Base-by-base conservation (phyloP, 2,329 filamentous ascomycete genomes). In the Fonsecaea multimorphosa region DNA sequence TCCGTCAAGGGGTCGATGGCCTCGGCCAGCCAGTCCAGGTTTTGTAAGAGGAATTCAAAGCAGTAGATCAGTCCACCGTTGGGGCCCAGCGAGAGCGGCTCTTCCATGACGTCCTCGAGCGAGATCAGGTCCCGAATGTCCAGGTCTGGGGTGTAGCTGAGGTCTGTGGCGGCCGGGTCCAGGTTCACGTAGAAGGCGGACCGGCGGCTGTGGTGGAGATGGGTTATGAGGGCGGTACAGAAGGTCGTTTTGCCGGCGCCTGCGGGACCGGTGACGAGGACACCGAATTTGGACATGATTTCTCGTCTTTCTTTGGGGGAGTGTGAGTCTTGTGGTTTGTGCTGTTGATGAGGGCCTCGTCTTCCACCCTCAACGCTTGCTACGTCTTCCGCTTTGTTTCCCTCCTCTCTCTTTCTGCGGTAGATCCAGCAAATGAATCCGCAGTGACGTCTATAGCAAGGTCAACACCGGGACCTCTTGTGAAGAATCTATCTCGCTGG, bases 121-220 rank as follows among this genome's bases (percentile, higher is more conserved):
- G 90, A 92, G 78, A 97, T 96, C 69, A 97, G 86, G 73, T 97
- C 93, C 78, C 93, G 94, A 83, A 97, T 97, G 79, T 97, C 93
- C 74, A 97, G 87, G 77, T 97, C 93, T 24, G 93, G 95, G 72
- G 91, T 85, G 80, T 97, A 96, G 74, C 90, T 89, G 79, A 99
- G 98, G 56, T 89, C 85, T 79, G 97, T 93, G 76, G 95, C 95
- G 63, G 95, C 95, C 6, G 95, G 95, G 78, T 99, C 95, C 74
- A 99, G 92, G 81, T 99, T 99, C 76, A 99, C 90, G 80, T 98
- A 99, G 85, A 96, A 97, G 79, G 91, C 91, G 57, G 93, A 96
- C n/a, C 93, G 91, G 63, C 92, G 91, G 79, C 92, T 93, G 76
- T 93, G 91, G 73, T 92, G 89, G 29, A 98, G 89, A 75, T 98